phyloP scores from a whole-genome alignment of 352 stramenopile genomes.

The Pythium folliculosum region DNA sequence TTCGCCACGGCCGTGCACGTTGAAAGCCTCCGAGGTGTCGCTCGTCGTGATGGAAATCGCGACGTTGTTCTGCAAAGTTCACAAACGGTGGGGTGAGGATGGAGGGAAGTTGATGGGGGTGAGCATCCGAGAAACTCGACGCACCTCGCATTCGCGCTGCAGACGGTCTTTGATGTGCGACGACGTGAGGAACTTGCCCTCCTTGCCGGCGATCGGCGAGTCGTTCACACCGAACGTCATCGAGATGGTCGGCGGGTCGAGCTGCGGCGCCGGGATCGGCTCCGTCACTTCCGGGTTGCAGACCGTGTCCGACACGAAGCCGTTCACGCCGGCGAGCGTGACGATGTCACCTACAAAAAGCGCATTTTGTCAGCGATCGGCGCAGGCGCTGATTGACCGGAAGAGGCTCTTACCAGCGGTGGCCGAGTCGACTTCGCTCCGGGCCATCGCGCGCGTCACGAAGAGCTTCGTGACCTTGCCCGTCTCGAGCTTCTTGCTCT shows the following conservation, averaged over 20 bases:
- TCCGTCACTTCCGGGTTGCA: constrained; percentile 66
- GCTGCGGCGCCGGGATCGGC: constrained; percentile 92
- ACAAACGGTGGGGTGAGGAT: background rate
- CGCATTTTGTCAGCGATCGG: background rate
- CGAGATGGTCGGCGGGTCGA: constrained; percentile 96
- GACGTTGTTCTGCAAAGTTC: constrained; percentile 94
- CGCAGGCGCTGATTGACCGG: background rate
- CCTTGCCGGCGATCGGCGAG: constrained; percentile 93
- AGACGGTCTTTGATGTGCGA: constrained; percentile 94
- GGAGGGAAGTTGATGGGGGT: background rate
- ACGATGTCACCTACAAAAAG: constrained; percentile 93
- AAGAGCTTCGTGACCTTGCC: constrained; percentile 90
- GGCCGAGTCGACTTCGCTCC: constrained; percentile 88
- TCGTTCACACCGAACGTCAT: constrained; percentile 99
- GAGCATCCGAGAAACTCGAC: background rate
- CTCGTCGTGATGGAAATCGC: constrained; percentile 92
- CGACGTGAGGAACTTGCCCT: constrained; percentile 97
- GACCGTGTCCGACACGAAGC: constrained; percentile 90
- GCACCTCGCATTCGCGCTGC: constrained; percentile 90
- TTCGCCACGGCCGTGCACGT: constrained; percentile 96
- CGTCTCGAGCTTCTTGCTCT: constrained; percentile 77
- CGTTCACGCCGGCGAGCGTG: constrained; percentile 94
- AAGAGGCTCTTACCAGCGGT: constrained; percentile 50
- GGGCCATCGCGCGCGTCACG: constrained; percentile 74
- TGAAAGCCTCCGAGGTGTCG: constrained; percentile 90